Evolutionary conservation across 2,329 filamentous ascomycete genomes (phyloP), one percentile per base, ranked within the genome.

Genomic region (Phaeosphaeria sp.): DNA sequence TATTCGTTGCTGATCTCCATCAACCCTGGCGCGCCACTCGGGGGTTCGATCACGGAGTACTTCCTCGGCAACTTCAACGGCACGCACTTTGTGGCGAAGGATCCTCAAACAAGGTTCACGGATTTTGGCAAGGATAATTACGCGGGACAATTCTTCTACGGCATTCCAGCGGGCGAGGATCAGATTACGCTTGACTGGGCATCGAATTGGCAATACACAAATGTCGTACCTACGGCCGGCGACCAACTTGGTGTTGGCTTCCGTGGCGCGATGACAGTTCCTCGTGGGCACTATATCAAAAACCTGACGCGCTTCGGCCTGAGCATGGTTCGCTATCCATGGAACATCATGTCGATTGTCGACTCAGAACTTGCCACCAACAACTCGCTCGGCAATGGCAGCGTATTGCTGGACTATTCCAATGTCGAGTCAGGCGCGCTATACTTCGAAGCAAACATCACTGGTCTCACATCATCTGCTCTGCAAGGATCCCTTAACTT

Each of bases 41-140:
- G 86, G 8, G 86, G 86, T 0, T 86, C 82, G 1, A 80, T 83
- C 18, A 80, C 80, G 1, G 73, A 87, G 68, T 88, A 87, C 68
- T 85, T 84, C 76, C 75, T 83, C 0, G 87, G 87, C 4, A 76
- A 73, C 2, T 89, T 89, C 77, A 87, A 90, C 61, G 87, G 87
- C n/a, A 88, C 85, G 0, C 84, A 87, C 68, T 89, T 88, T 22
- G 72, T 66, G 17, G 69, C 81, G 1, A 73, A 78, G 24, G 83
- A 84, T 60, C 66, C 60, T 1, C 75, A 74, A 6, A 75, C 78
- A 7, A 74, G 79, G 3, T 74, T 83, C 17, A 75, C 77, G 6
- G 81, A 83, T 60, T 83, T 83, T 21, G 79, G 72, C 20, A 82
- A 83, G 68, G 83, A 86, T 65, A 85, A 84, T 67, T 85, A 86